A percentile compares a stretch with the other conserved stretches of the same genome.
Conservation (phyloP, 2,329 filamentous ascomycete species). For the Phaeophleospora eucalypticola region DNA sequence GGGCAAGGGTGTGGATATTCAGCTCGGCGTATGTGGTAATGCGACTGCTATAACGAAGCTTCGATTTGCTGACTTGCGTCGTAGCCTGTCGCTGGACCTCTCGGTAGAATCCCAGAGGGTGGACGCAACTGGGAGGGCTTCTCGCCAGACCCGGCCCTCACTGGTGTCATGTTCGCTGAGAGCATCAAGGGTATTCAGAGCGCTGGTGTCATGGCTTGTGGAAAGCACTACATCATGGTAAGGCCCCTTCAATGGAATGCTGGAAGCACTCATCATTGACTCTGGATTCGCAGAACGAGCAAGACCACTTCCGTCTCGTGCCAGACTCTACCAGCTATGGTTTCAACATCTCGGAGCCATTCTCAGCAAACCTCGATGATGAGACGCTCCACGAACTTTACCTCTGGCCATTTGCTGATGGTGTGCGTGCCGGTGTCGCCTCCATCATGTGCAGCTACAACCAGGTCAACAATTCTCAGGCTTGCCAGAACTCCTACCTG, state of each 20-base stretch:
- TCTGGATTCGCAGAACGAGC: constrained; percentile 45
- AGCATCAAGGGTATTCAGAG: constrained; percentile 31
- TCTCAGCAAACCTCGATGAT: constrained; percentile 69
- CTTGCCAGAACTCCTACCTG: constrained; percentile 60
- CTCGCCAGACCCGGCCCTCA: constrained; percentile 55
- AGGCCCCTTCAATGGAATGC: constrained; percentile 26
- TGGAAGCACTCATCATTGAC: too few relatives aligned
- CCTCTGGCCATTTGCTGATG: constrained; percentile 80
- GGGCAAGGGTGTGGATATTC: constrained; percentile 55
- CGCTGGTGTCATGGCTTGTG: constrained; percentile 49
- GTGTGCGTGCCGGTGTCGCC: constrained; percentile 71
- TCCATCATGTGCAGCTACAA: constrained; percentile 77
- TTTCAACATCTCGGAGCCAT: constrained; percentile 47
- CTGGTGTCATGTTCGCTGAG: constrained; percentile 32
- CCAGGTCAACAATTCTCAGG: constrained; percentile 65
- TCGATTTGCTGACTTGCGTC: neutral
- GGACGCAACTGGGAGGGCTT: constrained; percentile 54
- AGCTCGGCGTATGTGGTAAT: constrained; percentile 48
- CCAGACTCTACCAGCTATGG: constrained; percentile 31
- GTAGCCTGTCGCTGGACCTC: constrained; percentile 59
- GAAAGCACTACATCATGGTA: constrained; percentile 47
- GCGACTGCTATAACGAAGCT: neutral
- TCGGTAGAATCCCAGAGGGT: constrained; percentile 26
- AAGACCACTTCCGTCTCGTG: constrained; percentile 41
- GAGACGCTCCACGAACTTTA: constrained; percentile 74